Base-by-base conservation (phyloP, 108 stramenopile genomes). In the Cylindrotheca closterium region DNA sequence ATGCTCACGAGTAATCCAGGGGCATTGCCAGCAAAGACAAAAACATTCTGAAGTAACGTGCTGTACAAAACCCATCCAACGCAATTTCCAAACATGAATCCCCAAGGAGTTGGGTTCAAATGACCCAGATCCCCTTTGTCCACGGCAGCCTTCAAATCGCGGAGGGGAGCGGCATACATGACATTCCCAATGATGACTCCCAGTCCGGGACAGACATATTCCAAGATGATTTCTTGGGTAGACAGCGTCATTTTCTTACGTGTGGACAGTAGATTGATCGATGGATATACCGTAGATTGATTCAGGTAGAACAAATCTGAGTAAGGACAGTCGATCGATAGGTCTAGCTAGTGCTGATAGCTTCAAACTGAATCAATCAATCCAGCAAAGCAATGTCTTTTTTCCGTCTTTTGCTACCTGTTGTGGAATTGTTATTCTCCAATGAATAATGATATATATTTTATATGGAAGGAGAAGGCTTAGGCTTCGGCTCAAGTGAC, bases 61-160 rank as follows among this genome's bases (percentile, higher is more conserved):
- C 72, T 53, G 63, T 91, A 91, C 3, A 65, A 45, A 1, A 87
- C 27, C 86, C 86, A 91, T 19, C 89, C 89, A 29, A 60, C 46
- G 34, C 80, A 82, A 63, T 86, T 87, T 22, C 86, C 86, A 30
- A 74, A 67, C 86, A 87, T 91, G 45, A 83, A 79, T 2, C 78
- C 86, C 84, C 84, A 87, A 0, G 89, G 89, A 0, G 82, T 85
- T 2, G 89, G 86, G 69, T 91, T 91, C 21, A 91, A 60, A 47
- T 54, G 47, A 7, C 85, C 88, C 22, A 89, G 53, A 17, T 80
- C 19, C 47, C 21, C n/a, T 55, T 37, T 19, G 77, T 51, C 50
- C n/a, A n/a, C 24, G 50, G 50, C 19, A 7, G 50, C 50, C 24
- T 51, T 51, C 24, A 51, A n/a, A 5, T n/a, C 50, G 19, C 50